These are phyloP conservation scores for Jimgerdemannia lactiflua DNA, from an alignment of 192 early-diverging fungal genomes.

Conservation along the genomic window DNA sequence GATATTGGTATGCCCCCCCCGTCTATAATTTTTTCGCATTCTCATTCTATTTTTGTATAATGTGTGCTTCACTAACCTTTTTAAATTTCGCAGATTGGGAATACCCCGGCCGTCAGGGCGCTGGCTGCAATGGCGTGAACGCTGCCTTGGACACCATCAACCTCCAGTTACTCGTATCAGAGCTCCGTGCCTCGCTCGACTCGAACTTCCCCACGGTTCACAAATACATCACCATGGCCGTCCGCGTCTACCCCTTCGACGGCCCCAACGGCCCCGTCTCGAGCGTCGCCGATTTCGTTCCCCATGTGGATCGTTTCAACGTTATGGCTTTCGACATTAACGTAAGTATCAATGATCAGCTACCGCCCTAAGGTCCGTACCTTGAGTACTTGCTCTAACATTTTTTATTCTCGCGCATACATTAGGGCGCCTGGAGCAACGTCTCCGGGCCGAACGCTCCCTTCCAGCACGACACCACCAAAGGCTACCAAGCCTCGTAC, in stretches of 20 bases:
- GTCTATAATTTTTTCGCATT: too few species aligned
- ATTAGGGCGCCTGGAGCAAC: conserved; percentile 46
- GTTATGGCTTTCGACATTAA: conserved; percentile 66
- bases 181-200: conserved; percentile 46
- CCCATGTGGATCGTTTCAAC: conserved; percentile 58
- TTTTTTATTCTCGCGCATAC: too few species aligned
- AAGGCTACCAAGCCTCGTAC: conserved; percentile 36
- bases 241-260: conserved; percentile 56
- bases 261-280: conserved; percentile 37
- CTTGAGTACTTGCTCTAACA: too few species aligned
- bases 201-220: conserved; percentile 28
- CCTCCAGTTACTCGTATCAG: conserved; percentile 48
- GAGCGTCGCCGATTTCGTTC: conserved; percentile 49
- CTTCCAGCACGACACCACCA: conserved; percentile 29
- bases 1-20: conserved; percentile 26
- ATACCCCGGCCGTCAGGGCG: conserved; percentile 54
- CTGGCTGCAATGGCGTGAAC: conserved; percentile 52
- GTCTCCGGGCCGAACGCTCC: conserved; percentile 63
- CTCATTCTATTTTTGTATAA: too few species aligned
- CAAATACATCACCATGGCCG: conserved; percentile 62
- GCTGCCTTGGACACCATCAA: conserved; percentile 50
- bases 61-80: too few species aligned
- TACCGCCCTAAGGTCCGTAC: too few species aligned
- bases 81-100: conserved; percentile 47
- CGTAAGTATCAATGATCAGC: background rate